Evolutionary conservation across 176 grass and related monocot genomes (phyloP), one percentile per base, ranked within the genome.

Genomic region (Hordeum marinum): DNA sequence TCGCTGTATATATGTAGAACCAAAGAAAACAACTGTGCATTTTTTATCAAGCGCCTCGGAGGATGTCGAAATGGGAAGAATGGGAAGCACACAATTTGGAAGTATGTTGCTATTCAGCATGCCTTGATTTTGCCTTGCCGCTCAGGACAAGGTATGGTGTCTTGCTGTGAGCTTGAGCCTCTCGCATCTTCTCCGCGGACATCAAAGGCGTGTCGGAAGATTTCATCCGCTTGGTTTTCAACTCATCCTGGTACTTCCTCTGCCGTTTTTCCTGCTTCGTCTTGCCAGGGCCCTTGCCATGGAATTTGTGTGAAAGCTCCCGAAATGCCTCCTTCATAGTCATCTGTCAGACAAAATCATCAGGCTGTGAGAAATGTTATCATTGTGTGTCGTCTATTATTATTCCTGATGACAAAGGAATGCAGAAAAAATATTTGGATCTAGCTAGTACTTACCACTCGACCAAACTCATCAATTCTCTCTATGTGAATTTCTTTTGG

Each of bases 381-480:
- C 10, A 58, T 75, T 67, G 50, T 84, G 24, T 17, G 5, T 13
- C 29, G 29, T 72, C n/a, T 43, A 66, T 63, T 43, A 66, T 63
- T 25, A 41, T 72, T 72, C 6, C 40, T 15, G 11, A 72, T 26
- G 40, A 45, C 11, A 9, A 73, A 1, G 1, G 9, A 73, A 18
- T 48, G 70, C 70, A 48, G 7, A 3, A 25, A 29, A 68, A 24
- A 40, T 0, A 36, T 9, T 55, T 23, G 0, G 11, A 14, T 17
- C 65, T 12, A 45, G 14, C 65, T 12, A 45, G 14, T 69, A 85
- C 95, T 91, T 84, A 97, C 92, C 83, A 94, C 88, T 83, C 90
- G 92, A 20, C 95, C 95, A 86, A 94, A 97, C 83, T 97, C 95
- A 84, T 94, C 95, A 21, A 43, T 83, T 66, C 95, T 92, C 76